These are phyloP conservation scores for Neofusicoccum parvum DNA, from an alignment of 2,329 filamentous ascomycete genomes.

Conservation along the genomic window DNA sequence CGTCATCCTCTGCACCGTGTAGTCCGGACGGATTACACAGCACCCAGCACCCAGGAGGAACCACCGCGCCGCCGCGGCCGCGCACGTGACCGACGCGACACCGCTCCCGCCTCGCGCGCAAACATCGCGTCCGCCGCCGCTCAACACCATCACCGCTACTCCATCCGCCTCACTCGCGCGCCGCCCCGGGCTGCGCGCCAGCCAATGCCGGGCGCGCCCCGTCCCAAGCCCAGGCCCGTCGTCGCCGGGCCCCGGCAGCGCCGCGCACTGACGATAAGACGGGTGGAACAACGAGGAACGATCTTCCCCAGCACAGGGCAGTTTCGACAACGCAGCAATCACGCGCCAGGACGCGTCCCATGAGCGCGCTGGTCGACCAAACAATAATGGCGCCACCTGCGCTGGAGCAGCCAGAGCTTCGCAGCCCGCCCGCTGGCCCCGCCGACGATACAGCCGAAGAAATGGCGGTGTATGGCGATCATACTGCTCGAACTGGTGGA, in stretches of 20 bases:
- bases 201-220: too few species aligned
- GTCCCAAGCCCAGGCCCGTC: too few species aligned
- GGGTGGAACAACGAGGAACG: neutral
- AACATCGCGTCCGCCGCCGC: too few species aligned
- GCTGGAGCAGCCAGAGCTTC: neutral
- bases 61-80: neutral
- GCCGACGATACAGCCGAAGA: conserved; percentile 1
- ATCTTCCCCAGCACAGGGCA: conserved; percentile 11
- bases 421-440: neutral
- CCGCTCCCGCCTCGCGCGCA: too few species aligned
- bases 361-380: neutral
- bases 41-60: too few species aligned
- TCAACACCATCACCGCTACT: too few species aligned
- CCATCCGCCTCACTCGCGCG: neutral
- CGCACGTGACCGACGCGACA: neutral
- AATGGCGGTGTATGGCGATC: conserved; percentile 22
- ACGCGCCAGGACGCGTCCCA: conserved; percentile 17
- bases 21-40: too few species aligned
- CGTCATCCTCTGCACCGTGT: neutral
- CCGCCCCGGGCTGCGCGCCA: neutral
- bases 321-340: conserved; percentile 19
- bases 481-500: conserved; percentile 17
- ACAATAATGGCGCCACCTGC: conserved; percentile 8
- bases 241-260: neutral
- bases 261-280: neutral